These are phyloP conservation scores for Butyriboletus loyo DNA, from an alignment of 768 basidiomycete genomes.

Conservation along the genomic window DNA sequence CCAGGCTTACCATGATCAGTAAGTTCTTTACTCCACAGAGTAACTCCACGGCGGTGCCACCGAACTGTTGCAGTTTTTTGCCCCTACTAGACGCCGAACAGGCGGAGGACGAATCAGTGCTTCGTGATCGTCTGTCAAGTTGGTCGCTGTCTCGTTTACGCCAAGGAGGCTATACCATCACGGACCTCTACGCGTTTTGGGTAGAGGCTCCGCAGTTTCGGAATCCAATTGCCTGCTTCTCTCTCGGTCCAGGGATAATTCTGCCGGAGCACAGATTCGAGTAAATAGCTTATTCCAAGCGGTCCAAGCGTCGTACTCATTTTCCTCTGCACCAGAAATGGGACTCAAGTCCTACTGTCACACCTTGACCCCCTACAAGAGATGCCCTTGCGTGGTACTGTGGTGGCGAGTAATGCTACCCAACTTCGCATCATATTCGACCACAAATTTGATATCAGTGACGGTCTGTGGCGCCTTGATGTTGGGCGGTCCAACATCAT, in stretches of 20 bases:
- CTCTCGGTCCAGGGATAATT: slow-evolving; percentile 55
- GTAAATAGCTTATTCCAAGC: slow-evolving; percentile 39
- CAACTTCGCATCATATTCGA: slow-evolving; percentile 59
- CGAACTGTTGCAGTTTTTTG: slow-evolving; percentile 39
- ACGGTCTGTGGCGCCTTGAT: slow-evolving; percentile 65
- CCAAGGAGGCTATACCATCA: slow-evolving; percentile 72
- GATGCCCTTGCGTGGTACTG: slow-evolving; percentile 49
- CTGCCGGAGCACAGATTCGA: slow-evolving; percentile 69
- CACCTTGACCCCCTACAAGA: slow-evolving; percentile 61
- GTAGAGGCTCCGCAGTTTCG: slow-evolving; percentile 60
- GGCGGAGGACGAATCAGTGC: slow-evolving; percentile 54
- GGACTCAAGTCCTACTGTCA: slow-evolving; percentile 65
- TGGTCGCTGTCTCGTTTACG: slow-evolving; percentile 62
- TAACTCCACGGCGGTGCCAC: not conserved
- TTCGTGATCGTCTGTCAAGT: slow-evolving; percentile 60
- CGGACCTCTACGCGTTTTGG: slow-evolving; percentile 67
- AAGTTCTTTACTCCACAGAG: slow-evolving; percentile 8
- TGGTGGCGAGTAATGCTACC: slow-evolving; percentile 47
- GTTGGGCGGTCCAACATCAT: slow-evolving; percentile 64
- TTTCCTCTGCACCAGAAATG: slow-evolving; percentile 48
- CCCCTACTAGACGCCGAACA: slow-evolving; percentile 56
- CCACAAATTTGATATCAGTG: slow-evolving; percentile 41
- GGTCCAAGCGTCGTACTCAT: not conserved
- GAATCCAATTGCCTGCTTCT: slow-evolving; percentile 63
- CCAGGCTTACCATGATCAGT: slow-evolving; percentile 55